Base-by-base conservation (phyloP, 352 stramenopile species). In the Pythium biforme region DNA sequence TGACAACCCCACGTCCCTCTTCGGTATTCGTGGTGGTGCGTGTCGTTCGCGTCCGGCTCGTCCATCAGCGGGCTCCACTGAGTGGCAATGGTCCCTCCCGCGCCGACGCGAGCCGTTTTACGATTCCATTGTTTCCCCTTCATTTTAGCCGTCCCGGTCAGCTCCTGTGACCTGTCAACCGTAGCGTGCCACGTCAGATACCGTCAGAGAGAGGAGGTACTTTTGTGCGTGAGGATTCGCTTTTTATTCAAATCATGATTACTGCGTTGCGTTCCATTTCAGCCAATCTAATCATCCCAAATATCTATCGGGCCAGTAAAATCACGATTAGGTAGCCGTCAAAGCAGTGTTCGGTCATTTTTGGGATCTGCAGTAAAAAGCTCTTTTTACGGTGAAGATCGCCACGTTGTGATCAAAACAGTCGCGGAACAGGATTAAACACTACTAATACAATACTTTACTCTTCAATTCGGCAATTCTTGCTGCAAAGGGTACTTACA, bases 81-180 rank as follows among this genome's bases (percentile, higher is more conserved):
- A 59, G 29, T 29, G 55, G 14, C 10, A 34, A 26, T 34, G 5
- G 31, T 34, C 31, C 31, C 31, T 5, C 31, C 5, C 31, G 31
- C 31, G 31, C 5, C 31, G n/a, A n/a, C n/a, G n/a, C n/a, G n/a
- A n/a, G n/a, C n/a, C n/a, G n/a, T n/a, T n/a, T n/a, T n/a, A n/a
- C n/a, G n/a, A n/a, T n/a, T n/a, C n/a, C n/a, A n/a, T n/a, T n/a
- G n/a, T 10, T 10, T 11, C 10, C 12, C 9, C 46, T 34, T 34
- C 46, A 22, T 31, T 31, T 25, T 19, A n/a, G 37, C 37, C 6
- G 37, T 43, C 14, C 37, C 10, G 17, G 48, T 41, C 29, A 55
- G 27, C 17, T 34, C 26, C 5, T 54, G 87, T 92, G 29, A 62
- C 51, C 34, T 22, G 25, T 55, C 59, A 59, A 59, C 37, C 43